phyloP scores from a whole-genome alignment of 306 rosid genomes.

The Quercus glauca region DNA sequence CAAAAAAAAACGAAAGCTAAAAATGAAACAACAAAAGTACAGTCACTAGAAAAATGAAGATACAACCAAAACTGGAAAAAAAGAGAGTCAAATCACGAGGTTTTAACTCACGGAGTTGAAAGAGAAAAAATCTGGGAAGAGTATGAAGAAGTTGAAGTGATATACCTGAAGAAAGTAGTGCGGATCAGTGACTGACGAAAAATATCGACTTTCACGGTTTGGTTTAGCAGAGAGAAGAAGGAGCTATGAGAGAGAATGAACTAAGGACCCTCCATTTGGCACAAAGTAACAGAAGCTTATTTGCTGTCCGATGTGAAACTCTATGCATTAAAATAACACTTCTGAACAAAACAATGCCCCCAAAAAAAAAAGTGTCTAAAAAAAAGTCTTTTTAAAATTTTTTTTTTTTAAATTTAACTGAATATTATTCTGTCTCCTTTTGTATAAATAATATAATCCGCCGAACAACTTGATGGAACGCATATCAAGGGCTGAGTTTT shows the following conservation, averaged over 20 bases:
- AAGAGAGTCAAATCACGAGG: constrained; percentile 1
- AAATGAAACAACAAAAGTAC: not conserved
- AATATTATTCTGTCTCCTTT: not conserved
- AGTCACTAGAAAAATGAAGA: constrained; percentile 2
- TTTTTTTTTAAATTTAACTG: not conserved
- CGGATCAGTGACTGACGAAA: constrained; percentile 37
- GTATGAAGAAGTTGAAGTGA: constrained; percentile 1
- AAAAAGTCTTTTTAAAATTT: not conserved
- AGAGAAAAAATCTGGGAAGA: not conserved
- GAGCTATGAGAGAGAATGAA: constrained; percentile 10
- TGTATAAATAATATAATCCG: constrained; percentile 18
- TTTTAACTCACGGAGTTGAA: not conserved
- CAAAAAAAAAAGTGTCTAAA: constrained; percentile 2
- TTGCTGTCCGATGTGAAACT: constrained; percentile 58
- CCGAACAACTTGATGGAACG: constrained; percentile 22
- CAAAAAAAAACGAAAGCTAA: not conserved
- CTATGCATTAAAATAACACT: constrained; percentile 55
- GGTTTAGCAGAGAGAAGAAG: constrained; percentile 25
- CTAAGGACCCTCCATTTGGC: constrained; percentile 74
- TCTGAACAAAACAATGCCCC: constrained; percentile 12
- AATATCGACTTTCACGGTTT: constrained; percentile 17
- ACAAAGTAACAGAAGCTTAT: constrained; percentile 53
- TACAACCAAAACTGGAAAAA: constrained; percentile 1
- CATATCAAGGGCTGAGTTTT: not conserved
- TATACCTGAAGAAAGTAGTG: constrained; percentile 50